A percentile compares a stretch with the other conserved stretches of the same genome.
These are phyloP conservation scores for Apiospora phragmitis DNA, from an alignment of 2,329 filamentous ascomycete species.

Conservation along the genomic window DNA sequence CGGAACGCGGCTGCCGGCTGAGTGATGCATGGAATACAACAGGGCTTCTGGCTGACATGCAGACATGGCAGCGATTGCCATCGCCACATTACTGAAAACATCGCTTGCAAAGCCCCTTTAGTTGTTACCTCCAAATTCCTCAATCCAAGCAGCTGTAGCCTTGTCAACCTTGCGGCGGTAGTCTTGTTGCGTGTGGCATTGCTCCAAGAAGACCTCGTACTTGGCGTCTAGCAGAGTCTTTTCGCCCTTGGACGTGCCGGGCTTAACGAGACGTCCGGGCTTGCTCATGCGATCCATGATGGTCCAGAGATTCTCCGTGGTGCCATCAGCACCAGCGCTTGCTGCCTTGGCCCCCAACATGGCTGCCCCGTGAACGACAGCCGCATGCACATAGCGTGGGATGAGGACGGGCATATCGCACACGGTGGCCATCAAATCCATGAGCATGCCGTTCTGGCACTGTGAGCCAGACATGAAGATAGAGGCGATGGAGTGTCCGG, in stretches of 20 bases:
- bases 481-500: slow-evolving; percentile 82
- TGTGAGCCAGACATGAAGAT: slow-evolving; percentile 99
- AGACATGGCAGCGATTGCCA: neutral
- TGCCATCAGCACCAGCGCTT: slow-evolving; percentile 72
- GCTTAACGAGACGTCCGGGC: slow-evolving; percentile 80
- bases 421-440: slow-evolving; percentile 86
- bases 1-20: neutral
- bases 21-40: neutral
- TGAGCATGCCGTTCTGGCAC: slow-evolving; percentile 92
- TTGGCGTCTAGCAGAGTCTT: slow-evolving; percentile 82
- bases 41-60: neutral
- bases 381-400: slow-evolving; percentile 89
- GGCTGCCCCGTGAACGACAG: slow-evolving; percentile 95
- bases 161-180: slow-evolving; percentile 81
- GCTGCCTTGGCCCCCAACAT: slow-evolving; percentile 99
- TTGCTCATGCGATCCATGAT: slow-evolving; percentile 99
- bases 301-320: slow-evolving; percentile 85
- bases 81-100: neutral
- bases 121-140: slow-evolving; percentile 15
- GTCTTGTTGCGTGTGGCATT: slow-evolving; percentile 80
- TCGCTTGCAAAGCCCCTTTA: neutral
- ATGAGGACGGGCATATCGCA: slow-evolving; percentile 93
- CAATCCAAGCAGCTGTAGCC: slow-evolving; percentile 41
- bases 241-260: slow-evolving; percentile 69
- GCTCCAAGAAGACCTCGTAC: slow-evolving; percentile 94